phyloP scores from a whole-genome alignment of 108 stramenopile species.

The Mediolabrus comicus region DNA sequence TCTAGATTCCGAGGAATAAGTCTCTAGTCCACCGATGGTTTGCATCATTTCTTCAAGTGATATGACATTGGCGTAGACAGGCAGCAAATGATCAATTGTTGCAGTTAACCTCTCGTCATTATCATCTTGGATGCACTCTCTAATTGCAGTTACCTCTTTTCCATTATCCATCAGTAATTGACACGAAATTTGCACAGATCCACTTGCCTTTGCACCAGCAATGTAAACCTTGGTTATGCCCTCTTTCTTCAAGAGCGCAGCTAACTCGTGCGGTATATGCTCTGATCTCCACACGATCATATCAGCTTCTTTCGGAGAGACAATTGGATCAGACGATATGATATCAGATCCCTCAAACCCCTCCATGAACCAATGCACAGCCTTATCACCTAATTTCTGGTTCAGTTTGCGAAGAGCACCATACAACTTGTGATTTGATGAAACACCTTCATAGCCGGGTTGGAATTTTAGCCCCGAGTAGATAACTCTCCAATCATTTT shows the following conservation, averaged over 20 bases:
- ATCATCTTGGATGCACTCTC: constrained; percentile 42
- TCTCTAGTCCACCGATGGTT: constrained; percentile 4
- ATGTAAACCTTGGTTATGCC: constrained; percentile 7
- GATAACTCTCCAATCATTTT: constrained; percentile 13
- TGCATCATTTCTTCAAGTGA: constrained; percentile 39
- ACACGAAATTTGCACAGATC: constrained; percentile 31
- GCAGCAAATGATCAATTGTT: constrained; percentile 33
- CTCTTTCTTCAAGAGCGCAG: not conserved
- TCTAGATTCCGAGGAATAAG: not conserved
- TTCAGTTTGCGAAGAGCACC: constrained; percentile 37
- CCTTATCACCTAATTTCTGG: constrained; percentile 15
- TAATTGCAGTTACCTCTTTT: constrained; percentile 21
- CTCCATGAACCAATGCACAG: constrained; percentile 43
- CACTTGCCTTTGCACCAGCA: constrained; percentile 28
- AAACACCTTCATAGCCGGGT: constrained; percentile 17
- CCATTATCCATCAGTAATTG: constrained; percentile 39
- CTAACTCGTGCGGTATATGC: constrained; percentile 24
- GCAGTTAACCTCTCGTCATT: constrained; percentile 28
- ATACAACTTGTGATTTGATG: constrained; percentile 31
- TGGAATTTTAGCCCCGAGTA: constrained; percentile 26
- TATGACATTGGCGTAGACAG: constrained; percentile 22
- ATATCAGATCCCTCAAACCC: constrained; percentile 23
- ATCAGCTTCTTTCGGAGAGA: not conserved
- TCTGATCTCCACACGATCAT: constrained; percentile 10
- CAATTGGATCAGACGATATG: not conserved